Evolutionary conservation across 495 filamentous ascomycete species (phyloP).

Genomic region (Extremus antarcticus): DNA sequence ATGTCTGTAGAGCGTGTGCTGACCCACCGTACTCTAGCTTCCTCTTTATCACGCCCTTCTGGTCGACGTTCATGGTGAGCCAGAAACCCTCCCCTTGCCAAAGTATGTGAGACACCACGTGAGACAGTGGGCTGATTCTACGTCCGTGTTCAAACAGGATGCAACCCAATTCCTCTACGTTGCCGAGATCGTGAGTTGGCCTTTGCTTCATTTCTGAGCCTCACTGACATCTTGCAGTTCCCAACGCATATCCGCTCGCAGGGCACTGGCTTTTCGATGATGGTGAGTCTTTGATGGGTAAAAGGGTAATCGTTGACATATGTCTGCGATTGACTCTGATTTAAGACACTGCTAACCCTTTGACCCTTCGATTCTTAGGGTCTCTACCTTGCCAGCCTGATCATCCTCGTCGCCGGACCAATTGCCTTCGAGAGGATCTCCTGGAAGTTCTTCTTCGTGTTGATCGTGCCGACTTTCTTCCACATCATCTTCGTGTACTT

Average conservation of each 20-base stretch:
- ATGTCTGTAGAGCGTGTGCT: too few relatives aligned
- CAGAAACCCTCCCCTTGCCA: too few relatives aligned
- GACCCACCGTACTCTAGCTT: too few relatives aligned
- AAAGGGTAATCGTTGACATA: too few relatives aligned
- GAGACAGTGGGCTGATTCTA: too few relatives aligned
- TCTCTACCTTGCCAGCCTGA: constrained; percentile 10
- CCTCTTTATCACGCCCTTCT: constrained; percentile 17
- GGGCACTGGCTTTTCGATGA: constrained; percentile 17
- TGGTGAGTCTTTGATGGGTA: too few relatives aligned
- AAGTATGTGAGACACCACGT: too few relatives aligned
- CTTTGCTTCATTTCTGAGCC: not conserved
- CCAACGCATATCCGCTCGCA: constrained; percentile 15
- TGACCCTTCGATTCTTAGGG: too few relatives aligned
- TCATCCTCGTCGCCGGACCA: constrained; percentile 21
- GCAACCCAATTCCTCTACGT: constrained; percentile 21
- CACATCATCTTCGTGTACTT: constrained; percentile 19
- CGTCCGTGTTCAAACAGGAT: too few relatives aligned
- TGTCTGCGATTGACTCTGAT: too few relatives aligned
- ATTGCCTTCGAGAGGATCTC: constrained; percentile 20
- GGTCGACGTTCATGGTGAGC: constrained; percentile 18
- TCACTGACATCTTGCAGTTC: constrained; percentile 8
- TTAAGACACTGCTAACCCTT: too few relatives aligned
- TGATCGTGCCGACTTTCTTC: constrained; percentile 14
- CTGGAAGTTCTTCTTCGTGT: constrained; percentile 21
- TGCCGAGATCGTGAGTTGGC: not conserved